Conservation (phyloP, 1,284 basidiomycete genomes). For the Coniophora puteana region DNA sequence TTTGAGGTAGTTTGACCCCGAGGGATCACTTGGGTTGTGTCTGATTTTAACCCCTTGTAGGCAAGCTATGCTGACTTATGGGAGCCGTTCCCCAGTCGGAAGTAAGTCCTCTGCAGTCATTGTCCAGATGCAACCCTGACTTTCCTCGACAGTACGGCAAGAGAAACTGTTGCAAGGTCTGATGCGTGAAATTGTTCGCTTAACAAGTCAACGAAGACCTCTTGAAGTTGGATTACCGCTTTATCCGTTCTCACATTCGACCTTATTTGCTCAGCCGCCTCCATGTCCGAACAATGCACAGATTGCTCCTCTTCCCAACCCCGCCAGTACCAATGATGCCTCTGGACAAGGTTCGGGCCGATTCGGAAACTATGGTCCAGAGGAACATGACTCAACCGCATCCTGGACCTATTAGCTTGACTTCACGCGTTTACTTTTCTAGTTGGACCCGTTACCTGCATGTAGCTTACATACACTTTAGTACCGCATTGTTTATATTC, state of each 20-base stretch:
- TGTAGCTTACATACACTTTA: too few species aligned
- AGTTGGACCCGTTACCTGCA: too few species aligned
- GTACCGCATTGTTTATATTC: not conserved
- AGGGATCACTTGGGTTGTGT: constrained; percentile 1
- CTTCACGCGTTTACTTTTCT: too few species aligned
- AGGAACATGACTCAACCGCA: constrained; percentile 7
- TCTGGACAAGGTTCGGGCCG: constrained; percentile 8
- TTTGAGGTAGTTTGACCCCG: constrained; percentile 46
- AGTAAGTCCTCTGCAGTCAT: constrained; percentile 44
- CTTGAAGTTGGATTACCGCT: constrained; percentile 73
- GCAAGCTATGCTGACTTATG: constrained; percentile 78
- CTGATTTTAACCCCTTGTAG: constrained; percentile 29
- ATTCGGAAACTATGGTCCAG: not conserved
- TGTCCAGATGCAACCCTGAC: constrained; percentile 8
- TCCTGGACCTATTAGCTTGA: constrained; percentile 14
- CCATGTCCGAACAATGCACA: constrained; percentile 18
- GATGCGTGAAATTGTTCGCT: constrained; percentile 79
- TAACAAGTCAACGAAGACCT: constrained; percentile 74
- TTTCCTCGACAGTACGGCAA: constrained; percentile 55
- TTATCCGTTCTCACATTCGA: constrained; percentile 71
- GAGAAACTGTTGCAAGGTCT: constrained; percentile 76
- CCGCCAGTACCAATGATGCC: constrained; percentile 9
- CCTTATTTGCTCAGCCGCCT: constrained; percentile 48
- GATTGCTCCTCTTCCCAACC: constrained; percentile 37
- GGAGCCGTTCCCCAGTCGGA: constrained; percentile 74